Conservation (phyloP, 768 basidiomycete genomes). For the Fomitopsis serialis region DNA sequence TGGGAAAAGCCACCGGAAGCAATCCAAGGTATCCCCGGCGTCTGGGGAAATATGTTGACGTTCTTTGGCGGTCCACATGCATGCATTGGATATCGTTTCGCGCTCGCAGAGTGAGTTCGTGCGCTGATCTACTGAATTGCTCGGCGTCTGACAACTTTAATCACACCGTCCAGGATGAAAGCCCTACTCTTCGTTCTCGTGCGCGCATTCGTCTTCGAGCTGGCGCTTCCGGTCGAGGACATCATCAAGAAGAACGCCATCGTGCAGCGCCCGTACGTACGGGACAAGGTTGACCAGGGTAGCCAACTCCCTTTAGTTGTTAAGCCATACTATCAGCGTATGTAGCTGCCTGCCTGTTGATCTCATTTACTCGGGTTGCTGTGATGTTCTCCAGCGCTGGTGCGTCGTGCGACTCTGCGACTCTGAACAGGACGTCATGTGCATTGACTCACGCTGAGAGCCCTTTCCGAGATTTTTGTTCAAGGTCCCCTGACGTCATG, state of each 20-base stretch:
- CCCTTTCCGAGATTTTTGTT: too few relatives aligned
- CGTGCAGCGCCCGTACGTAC: slow-evolving; percentile 21
- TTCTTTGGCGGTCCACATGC: slow-evolving; percentile 61
- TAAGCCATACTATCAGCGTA: slow-evolving; percentile 6
- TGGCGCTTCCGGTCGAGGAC: slow-evolving; percentile 20
- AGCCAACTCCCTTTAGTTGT: slow-evolving; percentile 16
- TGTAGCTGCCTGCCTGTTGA: too few relatives aligned
- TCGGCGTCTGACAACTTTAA: not conserved
- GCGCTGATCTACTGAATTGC: slow-evolving; percentile 2
- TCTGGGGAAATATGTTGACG: slow-evolving; percentile 53
- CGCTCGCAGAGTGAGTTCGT: slow-evolving; percentile 54
- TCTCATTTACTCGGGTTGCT: too few relatives aligned
- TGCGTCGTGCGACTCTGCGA: too few relatives aligned
- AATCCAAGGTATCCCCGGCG: slow-evolving; percentile 44
- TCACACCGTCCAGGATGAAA: slow-evolving; percentile 12
- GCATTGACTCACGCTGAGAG: too few relatives aligned
- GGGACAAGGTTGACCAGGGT: slow-evolving; percentile 9
- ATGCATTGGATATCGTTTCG: slow-evolving; percentile 64
- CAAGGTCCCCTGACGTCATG: too few relatives aligned
- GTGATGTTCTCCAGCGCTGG: too few relatives aligned
- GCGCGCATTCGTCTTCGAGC: slow-evolving; percentile 26
- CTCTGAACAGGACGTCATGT: too few relatives aligned
- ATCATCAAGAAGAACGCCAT: slow-evolving; percentile 14
- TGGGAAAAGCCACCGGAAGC: slow-evolving; percentile 46
- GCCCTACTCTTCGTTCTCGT: slow-evolving; percentile 25